Conservation (phyloP, 2,329 filamentous ascomycete species). For the Fusarium paranaense region DNA sequence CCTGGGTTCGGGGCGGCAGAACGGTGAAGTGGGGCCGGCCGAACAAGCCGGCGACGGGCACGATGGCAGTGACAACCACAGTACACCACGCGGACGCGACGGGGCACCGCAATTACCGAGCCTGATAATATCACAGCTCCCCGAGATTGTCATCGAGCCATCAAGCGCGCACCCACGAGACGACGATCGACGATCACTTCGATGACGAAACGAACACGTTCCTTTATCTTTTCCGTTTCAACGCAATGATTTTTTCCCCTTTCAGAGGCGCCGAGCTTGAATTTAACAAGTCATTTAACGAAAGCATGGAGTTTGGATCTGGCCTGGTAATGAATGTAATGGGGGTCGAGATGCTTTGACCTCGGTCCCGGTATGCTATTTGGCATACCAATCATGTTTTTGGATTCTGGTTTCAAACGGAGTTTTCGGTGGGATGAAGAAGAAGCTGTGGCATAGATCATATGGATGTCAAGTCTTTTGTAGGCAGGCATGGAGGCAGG, state of each 20-base stretch:
- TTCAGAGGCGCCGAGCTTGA: background rate
- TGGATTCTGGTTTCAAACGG: background rate
- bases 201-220: slow-evolving; percentile 19
- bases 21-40: slow-evolving; percentile 8
- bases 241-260: background rate
- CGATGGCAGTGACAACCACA: background rate
- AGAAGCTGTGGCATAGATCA: background rate
- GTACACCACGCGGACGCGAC: slow-evolving; percentile 42
- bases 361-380: slow-evolving; percentile 8
- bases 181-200: slow-evolving; percentile 21
- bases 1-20: slow-evolving; percentile 22
- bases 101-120: slow-evolving; percentile 64
- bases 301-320: slow-evolving; percentile 43
- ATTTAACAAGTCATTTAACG: slow-evolving; percentile 22
- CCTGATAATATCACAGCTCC: slow-evolving; percentile 61
- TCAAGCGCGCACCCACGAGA: slow-evolving; percentile 49
- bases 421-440: slow-evolving; percentile 5
- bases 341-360: slow-evolving; percentile 12
- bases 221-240: background rate
- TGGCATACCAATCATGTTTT: slow-evolving; percentile 2
- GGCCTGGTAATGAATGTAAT: slow-evolving; percentile 22
- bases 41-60: background rate
- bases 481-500: background rate
- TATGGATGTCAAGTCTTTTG: background rate
- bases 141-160: slow-evolving; percentile 71